Evolutionary conservation across 2,329 filamentous ascomycete genomes (phyloP).

Genomic region (Colletotrichum spaethianum): DNA sequence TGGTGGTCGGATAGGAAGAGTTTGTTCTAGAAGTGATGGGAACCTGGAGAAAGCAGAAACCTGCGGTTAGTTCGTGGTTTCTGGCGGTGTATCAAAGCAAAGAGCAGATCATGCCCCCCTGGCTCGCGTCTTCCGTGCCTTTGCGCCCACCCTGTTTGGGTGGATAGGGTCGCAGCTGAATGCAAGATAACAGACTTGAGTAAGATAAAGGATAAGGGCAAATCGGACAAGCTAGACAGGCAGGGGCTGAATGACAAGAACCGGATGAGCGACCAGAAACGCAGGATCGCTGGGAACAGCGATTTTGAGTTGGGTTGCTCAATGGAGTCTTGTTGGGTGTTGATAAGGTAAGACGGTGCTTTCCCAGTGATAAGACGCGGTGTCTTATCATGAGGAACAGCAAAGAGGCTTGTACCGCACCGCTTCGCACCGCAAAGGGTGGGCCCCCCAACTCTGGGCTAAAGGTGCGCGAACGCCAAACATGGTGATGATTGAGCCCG

Average conservation of each 20-base stretch:
- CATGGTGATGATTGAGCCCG: constrained; percentile 26
- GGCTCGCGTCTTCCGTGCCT: constrained; percentile 21
- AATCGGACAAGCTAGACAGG: constrained; percentile 21
- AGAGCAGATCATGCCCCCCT: constrained; percentile 13
- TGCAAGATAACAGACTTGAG: constrained; percentile 34
- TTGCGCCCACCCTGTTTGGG: not conserved
- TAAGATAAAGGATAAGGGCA: constrained; percentile 12
- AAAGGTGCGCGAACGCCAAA: not conserved
- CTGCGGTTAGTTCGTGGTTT: constrained; percentile 23
- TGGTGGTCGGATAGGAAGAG: not conserved
- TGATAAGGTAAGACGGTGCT: constrained; percentile 1
- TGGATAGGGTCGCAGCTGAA: constrained; percentile 13
- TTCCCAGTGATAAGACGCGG: constrained; percentile 19
- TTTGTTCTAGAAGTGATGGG: not conserved
- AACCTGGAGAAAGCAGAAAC: constrained; percentile 18
- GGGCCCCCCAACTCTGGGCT: constrained; percentile 5
- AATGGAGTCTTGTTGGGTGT: constrained; percentile 1
- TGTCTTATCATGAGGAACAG: constrained; percentile 32
- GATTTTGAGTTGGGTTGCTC: constrained; percentile 21
- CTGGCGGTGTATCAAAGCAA: constrained; percentile 38
- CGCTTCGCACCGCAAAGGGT: constrained; percentile 2
- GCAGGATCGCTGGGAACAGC: constrained; percentile 8
- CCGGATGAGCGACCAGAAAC: not conserved
- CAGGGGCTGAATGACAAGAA: constrained; percentile 20
- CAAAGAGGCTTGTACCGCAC: constrained; percentile 23